Percentiles rank a stretch among this genome's conserved stretches.
These are phyloP conservation scores for Trypanosoma rangeli DNA, from an alignment of 208 protist genomes.

Conservation along the genomic window DNA sequence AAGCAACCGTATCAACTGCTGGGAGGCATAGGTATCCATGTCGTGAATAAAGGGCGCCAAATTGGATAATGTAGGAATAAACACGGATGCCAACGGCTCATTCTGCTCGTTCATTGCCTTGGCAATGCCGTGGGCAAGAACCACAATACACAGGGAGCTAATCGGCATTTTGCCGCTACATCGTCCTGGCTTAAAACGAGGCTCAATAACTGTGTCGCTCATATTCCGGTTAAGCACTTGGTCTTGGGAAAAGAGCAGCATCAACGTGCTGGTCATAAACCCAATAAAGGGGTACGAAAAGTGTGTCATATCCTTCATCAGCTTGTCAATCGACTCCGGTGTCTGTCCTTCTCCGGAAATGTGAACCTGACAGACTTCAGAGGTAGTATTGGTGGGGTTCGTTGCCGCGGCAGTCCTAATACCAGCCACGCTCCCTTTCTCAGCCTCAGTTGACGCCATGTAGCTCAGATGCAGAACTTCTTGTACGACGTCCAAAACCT, in stretches of 20 bases:
- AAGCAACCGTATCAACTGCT: slow-evolving; percentile 54
- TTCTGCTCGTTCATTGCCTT: slow-evolving; percentile 65
- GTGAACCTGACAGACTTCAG: slow-evolving; percentile 1
- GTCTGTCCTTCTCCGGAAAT: slow-evolving; percentile 30
- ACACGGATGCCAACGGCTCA: slow-evolving; percentile 60
- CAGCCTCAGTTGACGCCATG: neutral
- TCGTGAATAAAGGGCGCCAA: slow-evolving; percentile 60
- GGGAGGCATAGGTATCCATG: slow-evolving; percentile 69
- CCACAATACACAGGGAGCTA: slow-evolving; percentile 44
- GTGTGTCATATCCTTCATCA: slow-evolving; percentile 39
- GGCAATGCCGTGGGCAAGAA: slow-evolving; percentile 47
- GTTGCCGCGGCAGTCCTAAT: neutral
- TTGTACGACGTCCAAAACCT: slow-evolving; percentile 46
- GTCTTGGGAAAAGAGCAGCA: slow-evolving; percentile 78
- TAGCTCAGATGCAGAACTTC: slow-evolving; percentile 52
- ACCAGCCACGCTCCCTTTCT: neutral
- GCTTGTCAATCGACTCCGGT: slow-evolving; percentile 27
- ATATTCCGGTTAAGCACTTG: slow-evolving; percentile 54
- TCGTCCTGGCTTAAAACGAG: slow-evolving; percentile 36
- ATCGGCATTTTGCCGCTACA: slow-evolving; percentile 31
- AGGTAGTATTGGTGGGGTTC: neutral
- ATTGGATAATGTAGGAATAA: slow-evolving; percentile 69
- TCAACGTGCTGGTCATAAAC: slow-evolving; percentile 78
- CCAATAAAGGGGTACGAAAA: slow-evolving; percentile 79
- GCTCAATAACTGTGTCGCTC: slow-evolving; percentile 36